These are phyloP conservation scores for Linum trigynum DNA, from an alignment of 345 rosid species.

Conservation along the genomic window DNA sequence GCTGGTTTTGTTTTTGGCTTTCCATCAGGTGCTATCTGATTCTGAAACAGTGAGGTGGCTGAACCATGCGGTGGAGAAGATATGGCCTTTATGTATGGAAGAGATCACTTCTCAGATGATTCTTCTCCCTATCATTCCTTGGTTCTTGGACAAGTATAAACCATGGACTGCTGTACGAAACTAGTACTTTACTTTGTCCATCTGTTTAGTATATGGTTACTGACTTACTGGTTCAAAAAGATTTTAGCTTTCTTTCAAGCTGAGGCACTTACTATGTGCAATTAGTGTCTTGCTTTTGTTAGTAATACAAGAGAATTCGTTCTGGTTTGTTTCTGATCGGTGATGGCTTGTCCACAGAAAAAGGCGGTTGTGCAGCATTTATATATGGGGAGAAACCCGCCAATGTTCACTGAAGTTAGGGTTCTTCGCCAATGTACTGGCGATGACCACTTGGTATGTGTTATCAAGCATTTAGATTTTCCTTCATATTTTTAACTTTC, in stretches of 20 bases:
- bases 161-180: slow-evolving; percentile 88
- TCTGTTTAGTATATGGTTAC: no score
- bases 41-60: slow-evolving; percentile 89
- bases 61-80: slow-evolving; percentile 73
- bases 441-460: slow-evolving; percentile 82
- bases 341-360: slow-evolving; percentile 41
- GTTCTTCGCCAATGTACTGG: slow-evolving; percentile 49
- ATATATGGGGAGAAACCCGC: slow-evolving; percentile 87
- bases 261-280: neutral
- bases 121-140: slow-evolving; percentile 85
- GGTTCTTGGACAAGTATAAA: slow-evolving; percentile 93
- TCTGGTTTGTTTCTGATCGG: slow-evolving; percentile 7
- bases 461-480: neutral
- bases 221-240: no score
- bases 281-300: neutral
- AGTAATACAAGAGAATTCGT: neutral
- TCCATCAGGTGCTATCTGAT: slow-evolving; percentile 58
- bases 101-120: slow-evolving; percentile 80
- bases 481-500: neutral
- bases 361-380: slow-evolving; percentile 61
- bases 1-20: slow-evolving; percentile 4
- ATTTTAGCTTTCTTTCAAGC: neutral
- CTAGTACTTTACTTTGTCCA: neutral
- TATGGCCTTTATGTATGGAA: slow-evolving; percentile 95
- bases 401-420: slow-evolving; percentile 69